Evolutionary conservation across 2,329 filamentous ascomycete genomes (phyloP).

Genomic region (Cytospora leucostoma): DNA sequence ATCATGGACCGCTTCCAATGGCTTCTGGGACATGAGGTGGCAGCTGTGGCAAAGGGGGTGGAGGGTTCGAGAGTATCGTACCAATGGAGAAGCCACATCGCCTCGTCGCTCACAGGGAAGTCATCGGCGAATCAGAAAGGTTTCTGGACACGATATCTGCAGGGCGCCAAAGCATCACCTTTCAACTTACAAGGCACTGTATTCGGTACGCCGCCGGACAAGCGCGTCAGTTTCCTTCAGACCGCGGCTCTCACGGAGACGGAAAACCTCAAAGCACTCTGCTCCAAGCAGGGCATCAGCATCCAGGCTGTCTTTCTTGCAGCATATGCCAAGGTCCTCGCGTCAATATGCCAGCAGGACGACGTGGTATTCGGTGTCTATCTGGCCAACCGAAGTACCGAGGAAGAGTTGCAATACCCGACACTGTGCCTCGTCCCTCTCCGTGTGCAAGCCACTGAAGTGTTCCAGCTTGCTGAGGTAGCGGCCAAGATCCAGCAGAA

Average conservation of each 20-base stretch:
- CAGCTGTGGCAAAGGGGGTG: too few relatives aligned
- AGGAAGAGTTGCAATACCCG: slow-evolving; percentile 60
- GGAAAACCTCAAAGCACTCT: slow-evolving; percentile 39
- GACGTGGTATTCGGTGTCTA: slow-evolving; percentile 75
- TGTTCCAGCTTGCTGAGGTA: slow-evolving; percentile 44
- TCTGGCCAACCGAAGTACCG: slow-evolving; percentile 71
- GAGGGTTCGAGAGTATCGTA: not conserved
- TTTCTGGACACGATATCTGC: slow-evolving; percentile 49
- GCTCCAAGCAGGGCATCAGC: slow-evolving; percentile 58
- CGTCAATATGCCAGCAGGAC: slow-evolving; percentile 24
- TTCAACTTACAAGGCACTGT: not conserved
- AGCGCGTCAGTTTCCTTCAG: slow-evolving; percentile 42
- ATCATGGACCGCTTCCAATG: slow-evolving; percentile 52
- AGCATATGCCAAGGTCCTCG: slow-evolving; percentile 57
- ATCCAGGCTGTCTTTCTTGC: slow-evolving; percentile 78
- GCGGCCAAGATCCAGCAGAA: slow-evolving; percentile 69
- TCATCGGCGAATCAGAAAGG: slow-evolving; percentile 29
- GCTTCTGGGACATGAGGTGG: slow-evolving; percentile 27
- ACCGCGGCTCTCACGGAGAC: slow-evolving; percentile 48
- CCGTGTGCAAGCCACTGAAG: slow-evolving; percentile 46
- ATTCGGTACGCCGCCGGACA: not conserved
- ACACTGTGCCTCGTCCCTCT: slow-evolving; percentile 81
- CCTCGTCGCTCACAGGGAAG: slow-evolving; percentile 17
- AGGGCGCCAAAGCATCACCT: slow-evolving; percentile 29
- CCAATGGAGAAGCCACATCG: slow-evolving; percentile 35